Evolutionary conservation across 495 filamentous ascomycete genomes (phyloP).

Genomic region (Aspergillus homomorphus): DNA sequence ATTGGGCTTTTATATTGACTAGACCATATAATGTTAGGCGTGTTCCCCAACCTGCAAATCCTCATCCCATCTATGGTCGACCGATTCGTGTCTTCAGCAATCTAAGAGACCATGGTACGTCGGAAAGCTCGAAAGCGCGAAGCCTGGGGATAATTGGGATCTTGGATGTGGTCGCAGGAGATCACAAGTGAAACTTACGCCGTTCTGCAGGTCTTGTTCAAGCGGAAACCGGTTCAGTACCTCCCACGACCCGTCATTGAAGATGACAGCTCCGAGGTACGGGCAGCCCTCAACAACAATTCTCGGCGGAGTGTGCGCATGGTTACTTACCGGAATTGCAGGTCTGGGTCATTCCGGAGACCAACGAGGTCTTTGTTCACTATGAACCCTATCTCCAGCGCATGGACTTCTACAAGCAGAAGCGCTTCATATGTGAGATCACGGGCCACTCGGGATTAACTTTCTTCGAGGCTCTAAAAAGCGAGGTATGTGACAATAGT

Average conservation of each 20-base stretch:
- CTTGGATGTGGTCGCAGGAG: not conserved
- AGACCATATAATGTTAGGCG: not conserved
- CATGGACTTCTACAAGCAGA: slow-evolving; percentile 92
- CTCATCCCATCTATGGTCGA: slow-evolving; percentile 26
- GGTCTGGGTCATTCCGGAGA: slow-evolving; percentile 90
- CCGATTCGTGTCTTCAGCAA: slow-evolving; percentile 25
- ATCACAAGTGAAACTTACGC: slow-evolving; percentile 21
- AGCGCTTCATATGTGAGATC: slow-evolving; percentile 89
- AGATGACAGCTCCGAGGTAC: slow-evolving; percentile 77
- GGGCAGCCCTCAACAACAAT: slow-evolving; percentile 14
- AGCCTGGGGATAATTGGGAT: not conserved
- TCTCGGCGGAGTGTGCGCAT: slow-evolving; percentile 9
- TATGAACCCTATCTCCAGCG: slow-evolving; percentile 86
- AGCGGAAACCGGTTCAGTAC: slow-evolving; percentile 91
- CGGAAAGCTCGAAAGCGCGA: not conserved
- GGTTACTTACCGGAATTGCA: slow-evolving; percentile 30
- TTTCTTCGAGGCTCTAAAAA: slow-evolving; percentile 92
- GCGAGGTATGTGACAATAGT: slow-evolving; percentile 66
- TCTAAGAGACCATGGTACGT: slow-evolving; percentile 41
- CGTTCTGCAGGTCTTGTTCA: slow-evolving; percentile 75
- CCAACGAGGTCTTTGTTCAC: slow-evolving; percentile 81
- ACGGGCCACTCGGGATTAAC: slow-evolving; percentile 88
- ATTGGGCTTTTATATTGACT: slow-evolving; percentile 11
- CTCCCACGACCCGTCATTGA: slow-evolving; percentile 67
- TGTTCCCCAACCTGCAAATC: slow-evolving; percentile 1